Percentiles rank a stretch among this genome's conserved stretches.
These are phyloP conservation scores for Knufia fluminis DNA, from an alignment of 2,329 filamentous ascomycete genomes.

Conservation along the genomic window DNA sequence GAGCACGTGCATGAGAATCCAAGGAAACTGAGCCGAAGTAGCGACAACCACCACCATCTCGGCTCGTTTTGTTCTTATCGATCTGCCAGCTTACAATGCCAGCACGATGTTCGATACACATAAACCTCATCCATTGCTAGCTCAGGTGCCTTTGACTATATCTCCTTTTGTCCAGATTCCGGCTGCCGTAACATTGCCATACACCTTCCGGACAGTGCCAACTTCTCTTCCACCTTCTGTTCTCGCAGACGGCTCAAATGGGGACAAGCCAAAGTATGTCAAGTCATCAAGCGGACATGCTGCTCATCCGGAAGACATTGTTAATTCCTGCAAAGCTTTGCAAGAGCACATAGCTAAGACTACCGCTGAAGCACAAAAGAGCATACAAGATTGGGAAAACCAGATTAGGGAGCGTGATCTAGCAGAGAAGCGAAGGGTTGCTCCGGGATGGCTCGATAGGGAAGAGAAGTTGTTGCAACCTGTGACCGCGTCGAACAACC, in stretches of 20 bases:
- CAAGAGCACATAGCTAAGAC: constrained; percentile 64
- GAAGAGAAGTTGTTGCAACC: constrained; percentile 53
- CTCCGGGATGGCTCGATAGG: constrained; percentile 56
- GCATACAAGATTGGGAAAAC: constrained; percentile 62
- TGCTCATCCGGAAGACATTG: constrained; percentile 78
- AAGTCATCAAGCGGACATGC: constrained; percentile 68
- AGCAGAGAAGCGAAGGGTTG: constrained; percentile 54
- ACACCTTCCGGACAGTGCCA: constrained; percentile 86
- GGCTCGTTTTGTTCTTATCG: no score
- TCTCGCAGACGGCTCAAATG: constrained; percentile 42
- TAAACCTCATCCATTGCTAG: constrained; percentile 71
- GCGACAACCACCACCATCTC: no score
- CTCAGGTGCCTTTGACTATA: constrained; percentile 85
- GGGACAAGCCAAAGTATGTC: constrained; percentile 59
- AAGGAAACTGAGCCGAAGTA: no score
- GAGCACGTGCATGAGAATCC: background rate
- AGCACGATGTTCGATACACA: constrained; percentile 38
- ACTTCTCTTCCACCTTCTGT: constrained; percentile 72
- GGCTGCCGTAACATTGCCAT: constrained; percentile 80
- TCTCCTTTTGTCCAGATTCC: constrained; percentile 91
- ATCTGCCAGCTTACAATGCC: no score
- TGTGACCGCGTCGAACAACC: constrained; percentile 20
- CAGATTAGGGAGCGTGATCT: constrained; percentile 49
- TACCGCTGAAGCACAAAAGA: constrained; percentile 56
- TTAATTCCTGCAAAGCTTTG: constrained; percentile 69